These are phyloP conservation scores for Neolentinus lepideus DNA, from an alignment of 1,284 basidiomycete species.

Conservation along the genomic window DNA sequence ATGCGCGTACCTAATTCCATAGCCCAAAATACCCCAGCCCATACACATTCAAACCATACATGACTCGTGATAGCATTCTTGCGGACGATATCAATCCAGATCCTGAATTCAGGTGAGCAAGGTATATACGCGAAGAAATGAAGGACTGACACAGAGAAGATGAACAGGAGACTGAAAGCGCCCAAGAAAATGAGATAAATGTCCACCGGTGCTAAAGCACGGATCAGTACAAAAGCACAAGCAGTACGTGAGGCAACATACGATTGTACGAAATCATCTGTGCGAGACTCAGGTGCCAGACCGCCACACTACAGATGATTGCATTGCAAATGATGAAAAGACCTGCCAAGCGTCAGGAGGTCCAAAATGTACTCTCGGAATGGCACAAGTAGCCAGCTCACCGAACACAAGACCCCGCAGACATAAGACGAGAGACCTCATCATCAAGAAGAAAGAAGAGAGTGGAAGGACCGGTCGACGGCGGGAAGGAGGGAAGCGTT, in stretches of 20 bases:
- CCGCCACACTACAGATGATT: slow-evolving; percentile 55
- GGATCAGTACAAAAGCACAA: slow-evolving; percentile 4
- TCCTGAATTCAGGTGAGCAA: slow-evolving; percentile 26
- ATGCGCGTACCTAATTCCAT: slow-evolving; percentile 51
- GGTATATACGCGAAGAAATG: neutral
- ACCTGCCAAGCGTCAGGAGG: slow-evolving; percentile 26
- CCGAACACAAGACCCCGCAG: neutral
- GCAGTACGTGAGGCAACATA: neutral
- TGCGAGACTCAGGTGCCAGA: slow-evolving; percentile 59
- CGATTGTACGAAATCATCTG: slow-evolving; percentile 18
- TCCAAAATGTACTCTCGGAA: neutral
- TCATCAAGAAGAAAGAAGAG: neutral
- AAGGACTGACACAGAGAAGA: slow-evolving; percentile 51
- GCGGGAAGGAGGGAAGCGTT: neutral
- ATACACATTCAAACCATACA: slow-evolving; percentile 67
- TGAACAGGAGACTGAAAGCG: slow-evolving; percentile 45
- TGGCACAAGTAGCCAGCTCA: neutral
- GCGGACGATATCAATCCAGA: slow-evolving; percentile 53
- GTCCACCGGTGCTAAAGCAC: slow-evolving; percentile 40
- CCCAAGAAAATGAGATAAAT: slow-evolving; percentile 58
- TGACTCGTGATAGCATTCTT: slow-evolving; percentile 43
- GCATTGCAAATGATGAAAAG: slow-evolving; percentile 59
- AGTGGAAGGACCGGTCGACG: slow-evolving; percentile 2
- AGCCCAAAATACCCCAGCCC: slow-evolving; percentile 51
- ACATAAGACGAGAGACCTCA: neutral